Base-by-base conservation (phyloP, 2,329 filamentous ascomycete species). In the Lachnellula subtilissima region DNA sequence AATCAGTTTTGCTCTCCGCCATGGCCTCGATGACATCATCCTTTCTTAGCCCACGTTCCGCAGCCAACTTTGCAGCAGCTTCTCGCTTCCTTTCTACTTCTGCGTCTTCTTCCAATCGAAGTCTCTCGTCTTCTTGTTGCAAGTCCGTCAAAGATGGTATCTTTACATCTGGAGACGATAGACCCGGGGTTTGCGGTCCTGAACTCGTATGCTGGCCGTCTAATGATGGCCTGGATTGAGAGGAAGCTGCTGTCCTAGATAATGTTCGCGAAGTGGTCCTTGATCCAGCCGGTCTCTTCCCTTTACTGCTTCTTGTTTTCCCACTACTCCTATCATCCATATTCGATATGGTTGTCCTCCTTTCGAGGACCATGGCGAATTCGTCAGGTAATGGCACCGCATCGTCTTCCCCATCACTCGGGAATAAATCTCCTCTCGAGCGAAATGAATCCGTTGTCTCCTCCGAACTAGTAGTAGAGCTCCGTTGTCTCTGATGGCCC, bases 321-420 rank as follows among this genome's bases (percentile, higher is more conserved):
- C 80, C 83, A 65, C 87, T 91, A 63, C 86, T 86, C 47, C 82
- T 80, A 66, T 91, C 88, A 55, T 94, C 91, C 15, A 76, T 75
- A 43, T 75, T 75, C 32, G 76, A 70, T 3, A 74, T 74, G 1
- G 80, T 83, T n/a, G 80, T 81, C 62, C 87, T 84, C 52, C 88
- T 83, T 58, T 91, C 86, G 59, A 97, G 78, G 3, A 86, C 84
- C 70, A 96, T 86, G 2, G 91, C 89, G 65, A 97, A 95, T 67
- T 97, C 92, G 68, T 97, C 93, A 65, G 93, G 90, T 17, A 97
- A 75, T 12, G 91, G 89, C n/a, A 96, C 84, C 0, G 93, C 93
- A 72, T 97, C 93, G 70, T 96, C 92, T 66, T 87, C 84, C 48
- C 81, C 83, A 60, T 96, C 91, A 65, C 91, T 96, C 0, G 91